Evolutionary conservation across 495 filamentous ascomycete genomes (phyloP).

Genomic region (Alectoria sarmentosa): DNA sequence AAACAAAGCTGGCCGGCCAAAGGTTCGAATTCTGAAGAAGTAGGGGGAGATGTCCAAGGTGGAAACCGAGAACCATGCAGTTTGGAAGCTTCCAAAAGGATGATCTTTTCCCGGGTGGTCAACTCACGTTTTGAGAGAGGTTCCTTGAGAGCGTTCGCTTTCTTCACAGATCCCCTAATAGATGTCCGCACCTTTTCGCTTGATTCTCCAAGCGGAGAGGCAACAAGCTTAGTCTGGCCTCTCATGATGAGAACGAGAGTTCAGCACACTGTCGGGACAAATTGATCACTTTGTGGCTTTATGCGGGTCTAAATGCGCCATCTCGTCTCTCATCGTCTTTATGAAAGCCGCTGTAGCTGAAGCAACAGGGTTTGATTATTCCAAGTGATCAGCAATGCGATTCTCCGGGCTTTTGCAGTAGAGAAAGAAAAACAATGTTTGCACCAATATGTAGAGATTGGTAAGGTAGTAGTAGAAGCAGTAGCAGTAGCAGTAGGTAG

Average conservation of each 20-base stretch:
- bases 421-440: no score
- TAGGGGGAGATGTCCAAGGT: constrained; percentile 64
- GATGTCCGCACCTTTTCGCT: constrained; percentile 3
- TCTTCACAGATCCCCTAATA: constrained; percentile 33
- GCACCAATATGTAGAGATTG: no score
- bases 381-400: not conserved
- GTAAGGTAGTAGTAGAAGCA: no score
- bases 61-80: constrained; percentile 76
- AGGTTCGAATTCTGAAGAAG: constrained; percentile 43
- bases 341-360: not conserved
- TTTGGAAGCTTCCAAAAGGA: constrained; percentile 68
- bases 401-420: not conserved
- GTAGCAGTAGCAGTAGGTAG: no score
- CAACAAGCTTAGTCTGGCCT: not conserved
- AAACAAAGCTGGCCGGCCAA: constrained; percentile 37
- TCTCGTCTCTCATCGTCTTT: not conserved
- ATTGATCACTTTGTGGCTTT: not conserved
- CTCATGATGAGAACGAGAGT: not conserved
- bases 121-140: constrained; percentile 52
- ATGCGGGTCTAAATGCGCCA: not conserved
- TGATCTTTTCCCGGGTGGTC: constrained; percentile 66
- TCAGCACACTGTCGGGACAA: not conserved
- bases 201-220: not conserved
- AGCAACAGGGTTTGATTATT: not conserved
- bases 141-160: constrained; percentile 24